These are phyloP conservation scores for Suaeda aralocaspica DNA, from an alignment of 148 eudicot genomes.

Conservation along the genomic window DNA sequence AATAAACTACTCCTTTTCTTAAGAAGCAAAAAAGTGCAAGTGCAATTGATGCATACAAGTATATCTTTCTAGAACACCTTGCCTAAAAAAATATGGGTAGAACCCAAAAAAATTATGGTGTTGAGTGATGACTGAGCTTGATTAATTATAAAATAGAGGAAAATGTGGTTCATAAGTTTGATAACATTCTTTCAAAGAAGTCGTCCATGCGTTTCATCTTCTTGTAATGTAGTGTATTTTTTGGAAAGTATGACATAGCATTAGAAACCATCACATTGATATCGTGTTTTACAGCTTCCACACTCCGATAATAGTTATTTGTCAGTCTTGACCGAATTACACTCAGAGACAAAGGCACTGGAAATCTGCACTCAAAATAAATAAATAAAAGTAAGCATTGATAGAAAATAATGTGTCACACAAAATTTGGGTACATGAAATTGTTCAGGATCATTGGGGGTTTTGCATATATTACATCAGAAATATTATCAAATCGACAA, in stretches of 20 bases:
- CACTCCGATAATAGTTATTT: constrained; percentile 58
- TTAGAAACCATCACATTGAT: constrained; percentile 58
- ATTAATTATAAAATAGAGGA: not conserved
- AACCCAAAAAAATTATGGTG: constrained; percentile 9
- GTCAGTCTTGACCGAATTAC: constrained; percentile 56
- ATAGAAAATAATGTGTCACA: not conserved
- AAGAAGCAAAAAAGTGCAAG: not conserved
- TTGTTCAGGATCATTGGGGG: not conserved
- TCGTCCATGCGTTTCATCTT: constrained; percentile 47
- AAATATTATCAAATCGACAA: not conserved
- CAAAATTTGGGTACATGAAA: not conserved
- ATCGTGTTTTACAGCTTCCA: constrained; percentile 64
- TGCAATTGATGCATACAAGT: constrained; percentile 2
- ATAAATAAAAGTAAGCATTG: not conserved
- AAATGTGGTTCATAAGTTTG: constrained; percentile 20
- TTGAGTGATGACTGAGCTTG: not conserved
- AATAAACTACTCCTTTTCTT: no score
- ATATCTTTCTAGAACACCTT: not conserved
- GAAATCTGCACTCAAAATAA: constrained; percentile 50
- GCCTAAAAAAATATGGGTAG: constrained; percentile 2
- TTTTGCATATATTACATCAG: not conserved
- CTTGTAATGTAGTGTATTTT: constrained; percentile 25
- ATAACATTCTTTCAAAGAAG: constrained; percentile 34
- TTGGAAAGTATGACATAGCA: constrained; percentile 44
- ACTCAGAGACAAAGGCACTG: constrained; percentile 66